Evolutionary conservation across 1,139 yeast species (phyloP).

Genomic region (Insectozyma bohioensis): DNA sequence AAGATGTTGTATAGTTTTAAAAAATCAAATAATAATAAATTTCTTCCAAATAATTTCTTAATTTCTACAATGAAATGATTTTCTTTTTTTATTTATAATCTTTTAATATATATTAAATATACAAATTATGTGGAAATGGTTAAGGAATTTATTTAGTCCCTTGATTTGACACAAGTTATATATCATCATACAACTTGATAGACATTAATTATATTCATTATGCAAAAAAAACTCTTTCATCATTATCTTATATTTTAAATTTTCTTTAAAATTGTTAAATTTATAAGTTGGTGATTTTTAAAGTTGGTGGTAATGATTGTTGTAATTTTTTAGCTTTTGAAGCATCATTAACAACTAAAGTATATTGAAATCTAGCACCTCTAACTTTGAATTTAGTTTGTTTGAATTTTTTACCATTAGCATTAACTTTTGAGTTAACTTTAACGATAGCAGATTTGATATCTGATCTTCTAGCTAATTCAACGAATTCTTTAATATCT

Average conservation of each 20-base stretch:
- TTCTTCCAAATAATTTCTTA: background rate
- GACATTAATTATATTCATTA: too few relatives aligned
- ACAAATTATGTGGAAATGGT: conserved; percentile 12
- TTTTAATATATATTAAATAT: conserved; percentile 16
- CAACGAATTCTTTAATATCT: conserved; percentile 97
- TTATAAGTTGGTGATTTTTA: conserved; percentile 73
- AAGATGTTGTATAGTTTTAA: conserved; percentile 21
- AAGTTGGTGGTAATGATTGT: conserved; percentile 97
- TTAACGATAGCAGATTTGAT: conserved; percentile 89
- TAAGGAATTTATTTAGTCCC: background rate
- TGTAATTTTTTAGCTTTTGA: conserved; percentile 98
- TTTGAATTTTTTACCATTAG: conserved; percentile 83
- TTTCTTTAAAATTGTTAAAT: conserved; percentile 8
- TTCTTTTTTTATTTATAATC: background rate
- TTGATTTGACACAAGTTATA: conserved; percentile 6
- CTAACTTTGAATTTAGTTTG: conserved; percentile 99
- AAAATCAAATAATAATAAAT: too few relatives aligned
- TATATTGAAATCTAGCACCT: conserved; percentile 93
- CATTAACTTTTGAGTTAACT: conserved; percentile 82
- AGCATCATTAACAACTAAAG: conserved; percentile 93
- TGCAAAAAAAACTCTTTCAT: background rate
- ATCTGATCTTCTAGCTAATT: conserved; percentile 97
- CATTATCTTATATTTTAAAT: conserved; percentile 4
- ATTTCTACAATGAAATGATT: background rate
- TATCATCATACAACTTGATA: too few relatives aligned